Conservation (phyloP, 352 stramenopile genomes). For the Phytophthora syringae region DNA sequence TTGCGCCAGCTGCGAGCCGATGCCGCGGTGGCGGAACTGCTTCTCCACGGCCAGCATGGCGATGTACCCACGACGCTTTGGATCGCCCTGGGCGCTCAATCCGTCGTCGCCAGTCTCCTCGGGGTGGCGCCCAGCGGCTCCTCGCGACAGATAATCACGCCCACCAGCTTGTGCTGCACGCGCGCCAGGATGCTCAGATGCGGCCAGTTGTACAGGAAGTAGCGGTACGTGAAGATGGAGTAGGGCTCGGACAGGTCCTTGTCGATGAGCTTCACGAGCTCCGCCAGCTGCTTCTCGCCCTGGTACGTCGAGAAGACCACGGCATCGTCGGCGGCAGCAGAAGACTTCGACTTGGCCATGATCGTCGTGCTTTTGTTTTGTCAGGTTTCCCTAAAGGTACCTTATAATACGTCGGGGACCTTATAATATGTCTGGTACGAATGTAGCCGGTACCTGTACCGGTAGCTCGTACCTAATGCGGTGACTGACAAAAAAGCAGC, state of each 20-base stretch:
- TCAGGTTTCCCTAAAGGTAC: neutral
- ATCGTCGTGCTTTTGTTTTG: constrained; percentile 4
- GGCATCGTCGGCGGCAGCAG: constrained; percentile 7
- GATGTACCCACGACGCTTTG: constrained; percentile 87
- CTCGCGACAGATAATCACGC: constrained; percentile 93
- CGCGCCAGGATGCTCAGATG: constrained; percentile 91
- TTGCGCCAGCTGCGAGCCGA: constrained; percentile 89
- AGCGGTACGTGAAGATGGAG: constrained; percentile 97
- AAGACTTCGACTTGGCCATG: constrained; percentile 43
- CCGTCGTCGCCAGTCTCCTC: constrained; percentile 51
- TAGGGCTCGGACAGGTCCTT: constrained; percentile 96
- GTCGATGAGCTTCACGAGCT: constrained; percentile 94
- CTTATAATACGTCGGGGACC: neutral
- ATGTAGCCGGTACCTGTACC: too few species aligned
- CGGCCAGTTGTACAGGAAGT: constrained; percentile 96
- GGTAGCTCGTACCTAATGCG: too few species aligned
- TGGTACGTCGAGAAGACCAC: constrained; percentile 80
- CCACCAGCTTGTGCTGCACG: constrained; percentile 88
- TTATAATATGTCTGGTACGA: too few species aligned
- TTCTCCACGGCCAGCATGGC: constrained; percentile 96
- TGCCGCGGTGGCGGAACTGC: constrained; percentile 88
- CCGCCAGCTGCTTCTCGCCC: constrained; percentile 89
- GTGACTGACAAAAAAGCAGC: too few species aligned
- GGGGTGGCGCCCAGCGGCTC: constrained; percentile 75
- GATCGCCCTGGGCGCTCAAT: constrained; percentile 17